Evolutionary conservation across 768 basidiomycete species (phyloP).

Genomic region (Leccinum ochraceum): DNA sequence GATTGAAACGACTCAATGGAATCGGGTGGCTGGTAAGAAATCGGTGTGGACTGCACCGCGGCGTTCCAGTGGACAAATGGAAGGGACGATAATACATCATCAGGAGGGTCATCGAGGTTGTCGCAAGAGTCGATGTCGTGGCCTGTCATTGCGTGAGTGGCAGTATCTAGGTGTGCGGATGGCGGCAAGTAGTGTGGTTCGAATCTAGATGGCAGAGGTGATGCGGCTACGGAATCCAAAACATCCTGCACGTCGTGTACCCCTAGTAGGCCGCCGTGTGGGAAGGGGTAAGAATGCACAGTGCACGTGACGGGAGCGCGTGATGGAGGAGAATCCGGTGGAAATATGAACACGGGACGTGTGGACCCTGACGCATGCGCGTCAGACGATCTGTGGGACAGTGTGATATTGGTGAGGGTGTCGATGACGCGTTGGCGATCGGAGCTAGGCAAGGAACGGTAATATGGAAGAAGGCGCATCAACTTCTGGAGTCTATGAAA

Average conservation of each 20-base stretch:
- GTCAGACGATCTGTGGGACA: constrained; percentile 7
- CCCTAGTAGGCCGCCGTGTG: constrained; percentile 7
- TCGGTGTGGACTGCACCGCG: constrained; percentile 19
- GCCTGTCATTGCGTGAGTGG: constrained; percentile 6
- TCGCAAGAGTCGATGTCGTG: constrained; percentile 4
- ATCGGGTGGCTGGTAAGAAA: constrained; percentile 7
- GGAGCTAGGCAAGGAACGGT: constrained; percentile 35
- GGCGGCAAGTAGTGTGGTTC: constrained; percentile 14
- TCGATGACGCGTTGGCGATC: constrained; percentile 33
- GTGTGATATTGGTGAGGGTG: constrained; percentile 20
- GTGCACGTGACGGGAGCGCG: constrained; percentile 2
- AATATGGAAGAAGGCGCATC: constrained; percentile 39
- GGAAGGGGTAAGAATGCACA: constrained; percentile 12
- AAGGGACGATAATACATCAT: constrained; percentile 16
- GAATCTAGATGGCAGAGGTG: constrained; percentile 18
- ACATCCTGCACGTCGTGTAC: constrained; percentile 17
- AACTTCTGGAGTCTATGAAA: constrained; percentile 52
- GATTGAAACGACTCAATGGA: constrained; percentile 35
- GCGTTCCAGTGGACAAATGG: constrained; percentile 29
- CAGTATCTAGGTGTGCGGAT: constrained; percentile 9
- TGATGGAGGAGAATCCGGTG: constrained; percentile 8
- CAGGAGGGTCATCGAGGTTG: constrained; percentile 17
- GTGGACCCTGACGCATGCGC: constrained; percentile 22
- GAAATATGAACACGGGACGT: constrained; percentile 9
- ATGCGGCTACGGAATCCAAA: constrained; percentile 8